Conservation (phyloP, 2,329 filamentous ascomycete genomes). For the Cercospora sp. region DNA sequence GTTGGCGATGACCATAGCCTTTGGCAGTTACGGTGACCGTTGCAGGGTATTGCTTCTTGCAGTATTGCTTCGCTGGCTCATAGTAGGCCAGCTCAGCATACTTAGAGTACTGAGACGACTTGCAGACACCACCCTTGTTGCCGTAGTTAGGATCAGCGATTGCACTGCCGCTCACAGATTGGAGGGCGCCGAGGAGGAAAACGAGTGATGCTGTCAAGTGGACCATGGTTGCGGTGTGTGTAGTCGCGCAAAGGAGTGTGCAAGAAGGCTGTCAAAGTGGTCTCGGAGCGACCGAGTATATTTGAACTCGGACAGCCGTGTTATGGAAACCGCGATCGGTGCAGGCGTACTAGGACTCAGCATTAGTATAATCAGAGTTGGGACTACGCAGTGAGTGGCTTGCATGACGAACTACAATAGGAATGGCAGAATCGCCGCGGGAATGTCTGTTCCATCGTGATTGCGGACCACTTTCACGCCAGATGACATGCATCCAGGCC, state of each 20-base stretch:
- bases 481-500: neutral
- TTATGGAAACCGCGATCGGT: neutral
- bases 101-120: neutral
- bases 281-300: neutral
- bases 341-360: neutral
- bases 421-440: neutral
- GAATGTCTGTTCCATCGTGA: neutral
- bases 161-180: neutral
- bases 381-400: neutral
- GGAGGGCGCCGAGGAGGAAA: neutral
- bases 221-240: neutral
- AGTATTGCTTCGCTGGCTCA: slow-evolving; percentile 4
- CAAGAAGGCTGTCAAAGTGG: neutral
- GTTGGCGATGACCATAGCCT: neutral
- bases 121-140: slow-evolving; percentile 1
- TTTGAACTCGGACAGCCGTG: neutral
- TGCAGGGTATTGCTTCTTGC: neutral
- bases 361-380: neutral
- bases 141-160: neutral
- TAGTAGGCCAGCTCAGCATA: slow-evolving; percentile 1
- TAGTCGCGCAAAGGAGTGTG: neutral
- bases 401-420: neutral
- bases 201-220: neutral
- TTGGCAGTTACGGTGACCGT: slow-evolving; percentile 1
- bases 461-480: neutral